phyloP scores from a whole-genome alignment of 1,139 yeast species.

The Debaryomyces sp. region DNA sequence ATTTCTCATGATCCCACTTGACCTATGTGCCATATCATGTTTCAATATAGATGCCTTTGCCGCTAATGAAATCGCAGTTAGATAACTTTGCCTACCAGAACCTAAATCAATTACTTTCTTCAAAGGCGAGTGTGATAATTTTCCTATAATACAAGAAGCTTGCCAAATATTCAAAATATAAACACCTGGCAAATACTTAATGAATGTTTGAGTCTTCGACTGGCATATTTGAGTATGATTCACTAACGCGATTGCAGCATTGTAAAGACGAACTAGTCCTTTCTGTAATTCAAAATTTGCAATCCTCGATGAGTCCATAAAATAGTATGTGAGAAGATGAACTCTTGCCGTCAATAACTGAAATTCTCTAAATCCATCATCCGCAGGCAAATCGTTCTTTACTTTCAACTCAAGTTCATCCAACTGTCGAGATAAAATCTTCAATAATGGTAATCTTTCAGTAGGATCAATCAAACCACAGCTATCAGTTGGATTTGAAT shows the following conservation, averaged over 20 bases:
- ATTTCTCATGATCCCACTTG: conserved; percentile 91
- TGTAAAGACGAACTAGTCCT: conserved; percentile 77
- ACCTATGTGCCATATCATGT: conserved; percentile 90
- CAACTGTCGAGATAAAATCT: conserved; percentile 68
- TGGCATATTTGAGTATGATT: conserved; percentile 69
- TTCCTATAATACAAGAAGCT: conserved; percentile 81
- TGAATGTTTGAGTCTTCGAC: conserved; percentile 59
- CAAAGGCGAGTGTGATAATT: conserved; percentile 74
- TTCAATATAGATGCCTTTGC: conserved; percentile 82
- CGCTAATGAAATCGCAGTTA: conserved; percentile 68
- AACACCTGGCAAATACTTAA: conserved; percentile 81
- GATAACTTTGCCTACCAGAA: conserved; percentile 72
- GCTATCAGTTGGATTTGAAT: conserved; percentile 69
- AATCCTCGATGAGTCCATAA: conserved; percentile 63
- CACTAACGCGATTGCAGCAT: conserved; percentile 73
- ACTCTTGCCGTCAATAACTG: conserved; percentile 73
- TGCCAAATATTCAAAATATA: conserved; percentile 87
- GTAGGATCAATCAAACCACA: conserved; percentile 66
- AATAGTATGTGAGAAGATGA: conserved; percentile 78
- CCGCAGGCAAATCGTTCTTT: conserved; percentile 30
- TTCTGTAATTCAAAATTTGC: conserved; percentile 66
- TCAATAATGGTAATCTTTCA: conserved; percentile 74
- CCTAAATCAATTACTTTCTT: conserved; percentile 66
- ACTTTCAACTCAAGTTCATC: conserved; percentile 70
- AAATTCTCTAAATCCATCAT: conserved; percentile 69